Conservation (phyloP, 345 rosid species). For the Corchorus capsularis region DNA sequence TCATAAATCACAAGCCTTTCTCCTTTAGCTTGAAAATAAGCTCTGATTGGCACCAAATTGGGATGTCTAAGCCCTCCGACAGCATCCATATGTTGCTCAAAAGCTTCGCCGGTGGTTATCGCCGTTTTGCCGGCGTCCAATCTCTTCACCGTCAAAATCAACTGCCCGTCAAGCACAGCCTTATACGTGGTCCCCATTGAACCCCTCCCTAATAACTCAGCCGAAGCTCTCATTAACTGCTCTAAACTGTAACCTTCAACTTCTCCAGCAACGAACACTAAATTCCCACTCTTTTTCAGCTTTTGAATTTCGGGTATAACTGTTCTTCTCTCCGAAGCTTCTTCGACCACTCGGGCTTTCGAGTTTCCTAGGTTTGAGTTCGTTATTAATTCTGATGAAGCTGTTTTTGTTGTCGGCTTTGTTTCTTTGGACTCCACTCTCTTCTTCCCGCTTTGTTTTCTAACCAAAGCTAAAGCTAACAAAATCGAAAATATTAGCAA, state of each 20-base stretch:
- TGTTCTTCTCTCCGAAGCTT: conserved; percentile 22
- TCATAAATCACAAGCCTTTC: conserved; percentile 86
- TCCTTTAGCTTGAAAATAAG: conserved; percentile 82
- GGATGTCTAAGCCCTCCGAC: conserved; percentile 71
- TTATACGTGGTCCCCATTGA: conserved; percentile 79
- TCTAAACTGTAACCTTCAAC: conserved; percentile 59
- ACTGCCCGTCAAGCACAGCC: conserved; percentile 74
- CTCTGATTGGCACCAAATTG: conserved; percentile 71
- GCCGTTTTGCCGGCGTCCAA: conserved; percentile 75
- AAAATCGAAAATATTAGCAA: conserved; percentile 45
- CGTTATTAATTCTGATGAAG: neutral
- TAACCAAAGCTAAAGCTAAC: conserved; percentile 42
- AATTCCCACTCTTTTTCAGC: conserved; percentile 48
- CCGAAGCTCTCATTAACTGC: conserved; percentile 91
- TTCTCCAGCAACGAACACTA: conserved; percentile 59
- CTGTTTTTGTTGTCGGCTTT: conserved; percentile 7
- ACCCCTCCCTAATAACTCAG: conserved; percentile 93
- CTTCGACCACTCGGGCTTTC: conserved; percentile 21
- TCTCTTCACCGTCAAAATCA: conserved; percentile 84
- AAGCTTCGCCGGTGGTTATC: conserved; percentile 59
- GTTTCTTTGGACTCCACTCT: conserved; percentile 25
- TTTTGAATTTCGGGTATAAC: conserved; percentile 30
- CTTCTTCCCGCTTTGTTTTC: conserved; percentile 29
- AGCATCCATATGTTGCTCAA: conserved; percentile 72
- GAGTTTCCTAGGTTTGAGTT: conserved; percentile 17